Percentiles rank a stretch among this genome's conserved stretches.
These are phyloP conservation scores for Striga hermonthica DNA, from an alignment of 305 asterid genomes.

Conservation along the genomic window DNA sequence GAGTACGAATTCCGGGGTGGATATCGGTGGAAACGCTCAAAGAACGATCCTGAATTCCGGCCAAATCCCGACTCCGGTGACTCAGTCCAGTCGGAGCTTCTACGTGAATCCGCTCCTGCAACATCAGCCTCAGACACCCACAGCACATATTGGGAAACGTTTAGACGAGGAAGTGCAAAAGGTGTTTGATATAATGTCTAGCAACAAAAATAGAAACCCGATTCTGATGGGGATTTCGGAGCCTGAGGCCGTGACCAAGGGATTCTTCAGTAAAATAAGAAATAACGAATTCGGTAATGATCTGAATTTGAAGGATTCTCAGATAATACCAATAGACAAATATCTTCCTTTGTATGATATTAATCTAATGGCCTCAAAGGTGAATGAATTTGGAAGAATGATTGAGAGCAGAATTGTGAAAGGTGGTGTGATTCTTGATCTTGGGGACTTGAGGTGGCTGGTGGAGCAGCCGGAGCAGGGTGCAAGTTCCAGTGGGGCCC, in stretches of 20 bases:
- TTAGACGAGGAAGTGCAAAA: conserved; percentile 59
- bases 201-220: conserved; percentile 66
- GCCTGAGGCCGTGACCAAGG: conserved; percentile 66
- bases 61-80: conserved; percentile 28
- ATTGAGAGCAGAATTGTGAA: conserved; percentile 44
- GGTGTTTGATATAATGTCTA: conserved; percentile 61
- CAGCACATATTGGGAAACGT: conserved; percentile 37
- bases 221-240: conserved; percentile 76
- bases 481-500: conserved; percentile 32
- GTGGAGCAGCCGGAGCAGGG: conserved; percentile 58
- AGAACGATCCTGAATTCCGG: conserved; percentile 36
- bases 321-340: conserved; percentile 51
- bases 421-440: conserved; percentile 71
- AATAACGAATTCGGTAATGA: conserved; percentile 46
- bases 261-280: conserved; percentile 50
- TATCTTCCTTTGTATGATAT: conserved; percentile 44
- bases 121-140: neutral
- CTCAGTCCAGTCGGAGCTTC: conserved; percentile 39
- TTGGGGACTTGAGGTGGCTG: conserved; percentile 94
- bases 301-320: conserved; percentile 43
- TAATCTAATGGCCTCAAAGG: conserved; percentile 43
- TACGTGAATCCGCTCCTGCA: conserved; percentile 54
- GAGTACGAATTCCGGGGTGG: conserved; percentile 37
- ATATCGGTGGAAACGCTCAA: conserved; percentile 44
- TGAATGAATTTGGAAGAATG: conserved; percentile 51